Percentiles rank a stretch among this genome's conserved stretches.
Evolutionary conservation across 805 yeast genomes (phyloP).

Genomic region (Ogataea nonfermentans): DNA sequence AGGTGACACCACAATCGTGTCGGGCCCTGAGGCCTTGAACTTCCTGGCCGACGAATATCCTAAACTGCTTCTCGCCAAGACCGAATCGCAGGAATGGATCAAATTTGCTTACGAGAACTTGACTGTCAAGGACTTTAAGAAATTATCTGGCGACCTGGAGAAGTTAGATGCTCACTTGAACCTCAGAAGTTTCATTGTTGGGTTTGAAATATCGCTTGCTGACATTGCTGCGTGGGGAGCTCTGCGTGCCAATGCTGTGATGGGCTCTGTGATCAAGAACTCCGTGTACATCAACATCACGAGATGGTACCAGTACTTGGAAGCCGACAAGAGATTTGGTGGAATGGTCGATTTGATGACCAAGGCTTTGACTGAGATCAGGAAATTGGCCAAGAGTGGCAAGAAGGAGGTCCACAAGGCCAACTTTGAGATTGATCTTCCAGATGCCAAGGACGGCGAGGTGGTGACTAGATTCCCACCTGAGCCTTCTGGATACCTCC

Average conservation of each 20-base stretch:
- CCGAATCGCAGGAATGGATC: constrained; percentile 58
- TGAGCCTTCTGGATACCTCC: constrained; percentile 98
- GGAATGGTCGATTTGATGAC: constrained; percentile 64
- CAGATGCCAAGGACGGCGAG: constrained; percentile 87
- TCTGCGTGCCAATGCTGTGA: constrained; percentile 86
- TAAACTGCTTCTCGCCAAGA: constrained; percentile 36
- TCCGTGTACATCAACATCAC: constrained; percentile 81
- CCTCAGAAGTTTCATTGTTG: constrained; percentile 76
- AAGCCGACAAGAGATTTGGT: constrained; percentile 65
- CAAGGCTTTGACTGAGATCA: constrained; percentile 68
- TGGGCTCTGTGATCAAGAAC: constrained; percentile 86
- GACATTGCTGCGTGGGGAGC: constrained; percentile 94
- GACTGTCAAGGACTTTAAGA: constrained; percentile 84
- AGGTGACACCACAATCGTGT: constrained; percentile 43
- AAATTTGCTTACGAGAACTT: constrained; percentile 65
- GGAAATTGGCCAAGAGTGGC: constrained; percentile 61
- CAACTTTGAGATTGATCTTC: constrained; percentile 88
- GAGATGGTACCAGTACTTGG: constrained; percentile 87
- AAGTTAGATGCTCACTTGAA: constrained; percentile 79
- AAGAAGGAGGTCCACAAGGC: constrained; percentile 92
- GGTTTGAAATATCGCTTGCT: constrained; percentile 65
- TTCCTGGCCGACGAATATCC: constrained; percentile 55
- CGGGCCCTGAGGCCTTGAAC: constrained; percentile 45
- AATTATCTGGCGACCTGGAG: constrained; percentile 73
- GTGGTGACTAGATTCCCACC: constrained; percentile 99